Evolutionary conservation across 495 filamentous ascomycete species (phyloP), one percentile per base, ranked within the genome.

Genomic region (Penicillium argentinense): DNA sequence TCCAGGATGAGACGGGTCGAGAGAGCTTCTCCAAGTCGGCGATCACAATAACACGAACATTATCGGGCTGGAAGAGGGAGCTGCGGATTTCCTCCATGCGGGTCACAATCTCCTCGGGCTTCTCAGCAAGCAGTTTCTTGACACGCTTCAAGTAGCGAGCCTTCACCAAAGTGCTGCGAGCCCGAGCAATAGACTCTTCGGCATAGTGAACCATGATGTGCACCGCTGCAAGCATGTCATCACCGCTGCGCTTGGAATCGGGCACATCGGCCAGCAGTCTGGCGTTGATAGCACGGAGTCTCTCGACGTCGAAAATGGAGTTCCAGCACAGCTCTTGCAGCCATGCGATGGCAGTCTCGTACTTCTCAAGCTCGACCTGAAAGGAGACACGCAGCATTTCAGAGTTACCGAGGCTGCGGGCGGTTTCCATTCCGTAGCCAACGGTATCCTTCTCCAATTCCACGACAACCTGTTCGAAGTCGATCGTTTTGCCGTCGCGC

Each of bases 251-350:
- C 77, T 97, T 99, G 44, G 86, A 76, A 49, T 97, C 91, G 3
- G 93, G 93, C 21, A 99, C 85, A 59, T 97, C 93, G 8, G 91
- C 89, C 5, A 96, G 79, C 19, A 96, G 83, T 63, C 95, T 88
- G 14, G 82, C 79, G n/a, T 91, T 79, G n/a, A 86, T 87, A 1
- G 91, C 85, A 47, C 83, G 84, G 45, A 99, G 76, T 53, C 95
- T 80, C 54, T 81, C 77, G 9, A 83, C 76, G 51, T 97, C 93
- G 54, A 97, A 96, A 39, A 97, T 74, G 33, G 85, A 85, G 59
- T 91, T 82, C 66, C 89, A 95, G 58, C 93, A 81, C 63, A 97
- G 70, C n/a, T 86, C 85, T 27, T 79, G 82, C 9, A 97, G 68
- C 93, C 91, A 97, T 38, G 83, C 77, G 52, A 99, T 85, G 13